Conservation (phyloP, 176 grass and related monocot species). For the Avena sativa region DNA sequence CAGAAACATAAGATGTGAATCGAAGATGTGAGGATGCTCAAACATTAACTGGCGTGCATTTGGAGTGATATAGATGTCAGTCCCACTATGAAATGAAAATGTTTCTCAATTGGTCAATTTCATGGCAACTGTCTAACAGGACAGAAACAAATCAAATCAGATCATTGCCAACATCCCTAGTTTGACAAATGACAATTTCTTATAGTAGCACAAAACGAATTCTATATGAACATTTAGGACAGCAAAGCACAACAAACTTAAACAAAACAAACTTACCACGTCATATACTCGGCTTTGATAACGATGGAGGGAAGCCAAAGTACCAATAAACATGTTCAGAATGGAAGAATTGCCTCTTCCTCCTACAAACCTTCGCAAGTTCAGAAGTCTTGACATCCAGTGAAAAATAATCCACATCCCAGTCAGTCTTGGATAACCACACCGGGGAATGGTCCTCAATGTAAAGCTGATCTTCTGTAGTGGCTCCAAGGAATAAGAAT, state of each 20-base stretch:
- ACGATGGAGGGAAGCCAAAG: not conserved
- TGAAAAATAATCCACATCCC: not conserved
- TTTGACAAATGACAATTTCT: not conserved
- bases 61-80: not conserved
- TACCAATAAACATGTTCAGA: not conserved
- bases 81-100: not conserved
- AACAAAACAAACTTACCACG: not conserved
- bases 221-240: not conserved
- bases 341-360: not conserved
- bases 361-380: constrained; percentile 3
- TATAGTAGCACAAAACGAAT: not conserved
- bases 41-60: not conserved
- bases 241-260: not conserved
- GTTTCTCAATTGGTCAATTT: not conserved
- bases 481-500: constrained; percentile 11
- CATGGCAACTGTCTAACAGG: not conserved
- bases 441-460: not conserved
- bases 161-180: not conserved
- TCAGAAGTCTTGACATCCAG: constrained; percentile 9
- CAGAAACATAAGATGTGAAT: constrained; percentile 2
- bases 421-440: not conserved
- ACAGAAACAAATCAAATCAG: not conserved
- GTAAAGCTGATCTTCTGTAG: constrained; percentile 1
- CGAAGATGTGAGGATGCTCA: not conserved
- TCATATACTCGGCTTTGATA: constrained; percentile 22